phyloP scores from a whole-genome alignment of 1,284 basidiomycete genomes.

The Pseudomicrostroma phylloplanum region DNA sequence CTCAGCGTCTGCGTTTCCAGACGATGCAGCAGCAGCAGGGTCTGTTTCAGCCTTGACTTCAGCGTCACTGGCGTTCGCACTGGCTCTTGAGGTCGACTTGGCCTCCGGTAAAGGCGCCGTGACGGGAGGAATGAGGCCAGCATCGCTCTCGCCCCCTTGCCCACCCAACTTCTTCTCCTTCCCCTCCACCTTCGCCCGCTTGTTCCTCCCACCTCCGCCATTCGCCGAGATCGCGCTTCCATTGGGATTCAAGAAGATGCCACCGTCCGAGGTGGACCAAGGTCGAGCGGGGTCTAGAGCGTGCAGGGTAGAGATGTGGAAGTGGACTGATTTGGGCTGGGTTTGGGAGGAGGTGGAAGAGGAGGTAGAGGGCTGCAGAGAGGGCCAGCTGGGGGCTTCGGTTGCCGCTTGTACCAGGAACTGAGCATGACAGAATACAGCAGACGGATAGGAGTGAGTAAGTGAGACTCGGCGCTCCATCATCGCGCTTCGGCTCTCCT shows the following conservation, averaged over 20 bases:
- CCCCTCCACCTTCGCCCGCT: neutral
- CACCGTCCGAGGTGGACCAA: conserved; percentile 17
- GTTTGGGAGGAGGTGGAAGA: conserved; percentile 31
- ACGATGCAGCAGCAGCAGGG: neutral
- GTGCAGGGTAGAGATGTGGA: conserved; percentile 44
- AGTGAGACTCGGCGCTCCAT: neutral
- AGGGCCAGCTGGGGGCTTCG: conserved; percentile 28
- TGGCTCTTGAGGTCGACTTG: conserved; percentile 11
- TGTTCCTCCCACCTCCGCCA: neutral
- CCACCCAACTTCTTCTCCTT: neutral
- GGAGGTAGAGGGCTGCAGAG: conserved; percentile 20
- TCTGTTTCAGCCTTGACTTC: neutral
- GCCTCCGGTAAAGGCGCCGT: neutral
- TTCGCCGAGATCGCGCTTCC: too few species aligned
- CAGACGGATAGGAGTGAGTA: neutral
- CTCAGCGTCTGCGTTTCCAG: conserved; percentile 7
- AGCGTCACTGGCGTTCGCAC: too few species aligned
- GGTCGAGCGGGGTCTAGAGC: conserved; percentile 37
- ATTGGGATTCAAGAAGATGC: neutral
- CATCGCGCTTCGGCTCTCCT: neutral
- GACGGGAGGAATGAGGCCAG: neutral
- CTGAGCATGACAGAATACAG: conserved; percentile 6
- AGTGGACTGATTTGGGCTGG: conserved; percentile 44
- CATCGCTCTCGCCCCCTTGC: conserved; percentile 6
- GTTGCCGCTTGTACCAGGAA: conserved; percentile 42